Evolutionary conservation across 495 filamentous ascomycete species (phyloP).

Genomic region (Tuber aestivum): DNA sequence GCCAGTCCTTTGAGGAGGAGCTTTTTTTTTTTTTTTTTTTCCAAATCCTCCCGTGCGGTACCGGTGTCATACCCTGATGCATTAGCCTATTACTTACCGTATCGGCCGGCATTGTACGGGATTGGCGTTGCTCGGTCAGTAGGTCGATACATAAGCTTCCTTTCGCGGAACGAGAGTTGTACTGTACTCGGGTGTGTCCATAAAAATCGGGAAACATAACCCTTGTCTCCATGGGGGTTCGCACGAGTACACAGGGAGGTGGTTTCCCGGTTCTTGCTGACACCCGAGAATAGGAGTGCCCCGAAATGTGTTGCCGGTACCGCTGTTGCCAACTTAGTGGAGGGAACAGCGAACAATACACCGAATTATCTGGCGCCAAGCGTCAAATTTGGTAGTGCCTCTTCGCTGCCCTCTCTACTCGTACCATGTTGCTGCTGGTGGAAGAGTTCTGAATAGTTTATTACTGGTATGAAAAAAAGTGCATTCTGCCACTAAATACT

Average conservation of each 20-base stretch:
- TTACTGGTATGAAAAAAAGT: too few species aligned
- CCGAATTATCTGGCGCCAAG: not conserved
- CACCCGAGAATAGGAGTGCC: not conserved
- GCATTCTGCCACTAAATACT: not conserved
- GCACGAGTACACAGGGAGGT: not conserved
- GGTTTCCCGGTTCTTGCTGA: not conserved
- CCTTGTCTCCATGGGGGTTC: not conserved
- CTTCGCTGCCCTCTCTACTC: not conserved
- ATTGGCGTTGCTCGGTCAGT: not conserved
- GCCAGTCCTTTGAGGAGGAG: not conserved
- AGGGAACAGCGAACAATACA: not conserved
- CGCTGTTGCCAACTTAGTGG: not conserved
- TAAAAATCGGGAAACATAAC: not conserved
- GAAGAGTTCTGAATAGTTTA: not conserved
- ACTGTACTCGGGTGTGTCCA: not conserved
- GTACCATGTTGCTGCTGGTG: not conserved
- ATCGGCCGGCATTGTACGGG: not conserved
- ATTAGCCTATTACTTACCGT: not conserved
- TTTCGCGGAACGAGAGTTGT: not conserved
- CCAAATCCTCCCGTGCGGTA: not conserved
- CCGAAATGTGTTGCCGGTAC: not conserved
- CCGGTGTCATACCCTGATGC: not conserved
- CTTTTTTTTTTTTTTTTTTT: not conserved
- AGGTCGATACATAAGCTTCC: not conserved
- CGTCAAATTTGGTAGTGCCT: not conserved